Percentiles rank a stretch among this genome's conserved stretches.
Conservation (phyloP, 1,284 basidiomycete genomes). For the Thelephora terrestris region DNA sequence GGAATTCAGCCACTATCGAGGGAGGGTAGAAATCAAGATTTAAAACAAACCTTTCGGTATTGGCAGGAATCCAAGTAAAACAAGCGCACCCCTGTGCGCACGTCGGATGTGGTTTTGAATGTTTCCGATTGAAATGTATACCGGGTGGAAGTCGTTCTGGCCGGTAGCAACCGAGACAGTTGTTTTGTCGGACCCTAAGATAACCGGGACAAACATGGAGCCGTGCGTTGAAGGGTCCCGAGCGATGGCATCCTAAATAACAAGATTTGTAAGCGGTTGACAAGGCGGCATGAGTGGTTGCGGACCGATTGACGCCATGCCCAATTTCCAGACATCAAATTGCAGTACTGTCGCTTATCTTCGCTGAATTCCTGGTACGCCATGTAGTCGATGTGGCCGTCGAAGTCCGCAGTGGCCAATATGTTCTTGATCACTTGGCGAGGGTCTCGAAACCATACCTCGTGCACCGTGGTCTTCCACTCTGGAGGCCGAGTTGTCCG, state of each 20-base stretch:
- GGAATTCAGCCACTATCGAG: neutral
- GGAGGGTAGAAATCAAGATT: conserved; percentile 3
- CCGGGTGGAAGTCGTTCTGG: conserved; percentile 13
- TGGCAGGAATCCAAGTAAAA: too few species aligned
- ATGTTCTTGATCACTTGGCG: neutral
- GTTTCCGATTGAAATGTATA: conserved; percentile 12
- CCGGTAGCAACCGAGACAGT: conserved; percentile 14
- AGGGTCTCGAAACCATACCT: conserved; percentile 5
- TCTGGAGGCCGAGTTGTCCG: too few species aligned
- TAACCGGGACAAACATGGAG: too few species aligned
- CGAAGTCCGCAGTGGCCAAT: conserved; percentile 1
- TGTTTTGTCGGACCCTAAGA: too few species aligned
- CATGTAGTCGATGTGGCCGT: conserved; percentile 7
- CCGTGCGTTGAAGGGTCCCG: too few species aligned
- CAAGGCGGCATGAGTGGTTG: conserved; percentile 6
- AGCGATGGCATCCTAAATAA: conserved; percentile 18
- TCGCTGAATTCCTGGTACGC: conserved; percentile 10
- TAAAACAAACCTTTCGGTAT: conserved; percentile 15
- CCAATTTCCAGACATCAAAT: too few species aligned
- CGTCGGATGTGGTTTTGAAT: conserved; percentile 13
- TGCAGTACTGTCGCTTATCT: neutral
- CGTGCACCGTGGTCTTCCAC: conserved; percentile 23
- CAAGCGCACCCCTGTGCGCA: conserved; percentile 14
- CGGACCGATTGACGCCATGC: too few species aligned
- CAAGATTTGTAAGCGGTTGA: conserved; percentile 8